Evolutionary conservation across 1,139 yeast genomes (phyloP), one percentile per base, ranked within the genome.

Genomic region (Protomyces arabidopsidicola): DNA sequence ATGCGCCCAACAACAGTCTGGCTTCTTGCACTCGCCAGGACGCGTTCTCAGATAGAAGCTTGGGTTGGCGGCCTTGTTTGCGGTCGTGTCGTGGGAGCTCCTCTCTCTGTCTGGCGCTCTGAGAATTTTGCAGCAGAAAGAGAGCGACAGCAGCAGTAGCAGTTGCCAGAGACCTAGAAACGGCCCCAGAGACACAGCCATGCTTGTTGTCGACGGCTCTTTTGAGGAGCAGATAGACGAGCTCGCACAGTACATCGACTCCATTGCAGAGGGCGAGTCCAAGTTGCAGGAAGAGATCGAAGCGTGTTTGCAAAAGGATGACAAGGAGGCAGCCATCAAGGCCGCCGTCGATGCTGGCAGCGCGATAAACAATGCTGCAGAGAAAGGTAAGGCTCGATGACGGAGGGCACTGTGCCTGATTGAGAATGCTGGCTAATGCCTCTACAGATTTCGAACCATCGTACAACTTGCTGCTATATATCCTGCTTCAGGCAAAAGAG

Each of bases 381-480:
- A 69, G 31, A 72, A 72, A 34, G 71, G 70, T 59, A 69, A 67
- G 36, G 75, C 77, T 8, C 31, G 4, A 27, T 27, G 8, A 27
- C 4, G 4, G 9, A 27, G 4, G 31, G 31, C 31, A 16, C 73
- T 76, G 14, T 78, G 20, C 12, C 24, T 42, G 75, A 60, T 69
- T 71, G 65, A 69, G 70, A 64, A 18, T 18, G 55, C 12, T 2
- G 18, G 38, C 39, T n/a, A 45, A 50, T 16, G 18, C 36, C 1
- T 22, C 14, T 6, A n/a, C 38, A 68, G 80, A 78, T 59, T 76
- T 77, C 65, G 81, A 78, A 70, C 69, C 79, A 9, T 75, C 76
- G 20, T 76, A 75, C 70, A 78, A 77, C 70, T 71, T 78, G 56
- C 71, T 76, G 35, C 67, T 78, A 56, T 75, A 75, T 59, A 68